Evolutionary conservation across 2,329 filamentous ascomycete genomes (phyloP).

Genomic region (Paraphoma chrysanthemicola): DNA sequence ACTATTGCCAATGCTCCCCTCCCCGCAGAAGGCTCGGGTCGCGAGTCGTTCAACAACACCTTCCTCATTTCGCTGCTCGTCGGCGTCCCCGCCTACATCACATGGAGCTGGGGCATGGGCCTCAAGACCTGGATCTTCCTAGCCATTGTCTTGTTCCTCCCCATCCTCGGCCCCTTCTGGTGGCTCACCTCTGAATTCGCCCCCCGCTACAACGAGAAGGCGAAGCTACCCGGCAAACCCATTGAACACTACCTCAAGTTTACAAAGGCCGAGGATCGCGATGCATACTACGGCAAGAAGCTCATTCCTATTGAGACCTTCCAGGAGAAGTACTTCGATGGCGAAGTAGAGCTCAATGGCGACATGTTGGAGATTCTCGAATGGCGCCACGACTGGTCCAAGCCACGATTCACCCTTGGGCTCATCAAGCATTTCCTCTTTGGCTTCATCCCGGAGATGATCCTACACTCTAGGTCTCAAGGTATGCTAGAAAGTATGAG

Average conservation of each 20-base stretch:
- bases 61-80: conserved; percentile 74
- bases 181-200: conserved; percentile 78
- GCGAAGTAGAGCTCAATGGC: conserved; percentile 93
- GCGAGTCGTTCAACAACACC: conserved; percentile 86
- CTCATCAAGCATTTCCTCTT: conserved; percentile 89
- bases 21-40: conserved; percentile 84
- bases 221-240: conserved; percentile 80
- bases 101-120: conserved; percentile 84
- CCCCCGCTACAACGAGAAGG: conserved; percentile 93
- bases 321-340: conserved; percentile 97
- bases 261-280: conserved; percentile 65
- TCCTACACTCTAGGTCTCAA: conserved; percentile 91
- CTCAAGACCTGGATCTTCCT: conserved; percentile 89
- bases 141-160: conserved; percentile 76
- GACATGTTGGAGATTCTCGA: conserved; percentile 89
- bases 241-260: conserved; percentile 91
- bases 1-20: conserved; percentile 94
- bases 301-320: conserved; percentile 93
- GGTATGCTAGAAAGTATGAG: conserved; percentile 56
- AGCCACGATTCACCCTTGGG: conserved; percentile 85
- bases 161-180: conserved; percentile 85
- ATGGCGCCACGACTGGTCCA: conserved; percentile 96
- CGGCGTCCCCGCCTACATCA: conserved; percentile 77
- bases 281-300: conserved; percentile 77
- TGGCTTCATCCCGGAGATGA: conserved; percentile 85